Conservation (phyloP, 768 basidiomycete species). For the Panaeolus papilionaceus region DNA sequence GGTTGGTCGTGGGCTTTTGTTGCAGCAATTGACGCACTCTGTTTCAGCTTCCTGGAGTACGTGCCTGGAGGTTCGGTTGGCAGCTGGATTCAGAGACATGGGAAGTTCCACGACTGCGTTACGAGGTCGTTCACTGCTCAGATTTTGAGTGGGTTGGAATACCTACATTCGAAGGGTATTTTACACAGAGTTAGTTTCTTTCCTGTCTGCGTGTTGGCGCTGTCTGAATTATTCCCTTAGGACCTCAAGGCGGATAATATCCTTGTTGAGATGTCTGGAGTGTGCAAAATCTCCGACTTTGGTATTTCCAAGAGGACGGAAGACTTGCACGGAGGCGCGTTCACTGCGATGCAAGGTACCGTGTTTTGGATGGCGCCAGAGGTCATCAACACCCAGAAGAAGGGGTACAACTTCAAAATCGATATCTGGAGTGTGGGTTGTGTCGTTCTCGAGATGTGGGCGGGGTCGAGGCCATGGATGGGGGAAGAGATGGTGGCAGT, state of each 20-base stretch:
- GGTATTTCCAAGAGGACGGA: slow-evolving; percentile 97
- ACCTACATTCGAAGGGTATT: slow-evolving; percentile 91
- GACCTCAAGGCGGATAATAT: slow-evolving; percentile 99
- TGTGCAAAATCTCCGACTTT: slow-evolving; percentile 98
- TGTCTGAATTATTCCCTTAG: slow-evolving; percentile 41
- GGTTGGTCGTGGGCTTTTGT: slow-evolving; percentile 3
- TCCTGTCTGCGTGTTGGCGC: slow-evolving; percentile 5
- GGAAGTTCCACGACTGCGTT: slow-evolving; percentile 91
- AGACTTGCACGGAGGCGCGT: slow-evolving; percentile 82
- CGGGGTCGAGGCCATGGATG: slow-evolving; percentile 93
- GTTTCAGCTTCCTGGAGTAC: slow-evolving; percentile 91
- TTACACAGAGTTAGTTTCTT: slow-evolving; percentile 77
- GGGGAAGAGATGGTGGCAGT: slow-evolving; percentile 91
- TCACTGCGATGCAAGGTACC: slow-evolving; percentile 95
- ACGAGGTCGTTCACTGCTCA: slow-evolving; percentile 93
- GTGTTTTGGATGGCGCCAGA: slow-evolving; percentile 99
- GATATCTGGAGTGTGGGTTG: slow-evolving; percentile 99
- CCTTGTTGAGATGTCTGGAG: slow-evolving; percentile 88
- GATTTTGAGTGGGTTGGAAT: slow-evolving; percentile 90
- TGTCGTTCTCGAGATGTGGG: slow-evolving; percentile 99
- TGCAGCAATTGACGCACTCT: slow-evolving; percentile 14
- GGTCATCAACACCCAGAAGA: slow-evolving; percentile 85
- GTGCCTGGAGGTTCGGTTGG: slow-evolving; percentile 98
- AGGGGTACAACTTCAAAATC: slow-evolving; percentile 95
- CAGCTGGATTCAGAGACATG: slow-evolving; percentile 87